These are phyloP conservation scores for Fusarium mundagurra DNA, from an alignment of 2,329 filamentous ascomycete genomes.

Conservation along the genomic window DNA sequence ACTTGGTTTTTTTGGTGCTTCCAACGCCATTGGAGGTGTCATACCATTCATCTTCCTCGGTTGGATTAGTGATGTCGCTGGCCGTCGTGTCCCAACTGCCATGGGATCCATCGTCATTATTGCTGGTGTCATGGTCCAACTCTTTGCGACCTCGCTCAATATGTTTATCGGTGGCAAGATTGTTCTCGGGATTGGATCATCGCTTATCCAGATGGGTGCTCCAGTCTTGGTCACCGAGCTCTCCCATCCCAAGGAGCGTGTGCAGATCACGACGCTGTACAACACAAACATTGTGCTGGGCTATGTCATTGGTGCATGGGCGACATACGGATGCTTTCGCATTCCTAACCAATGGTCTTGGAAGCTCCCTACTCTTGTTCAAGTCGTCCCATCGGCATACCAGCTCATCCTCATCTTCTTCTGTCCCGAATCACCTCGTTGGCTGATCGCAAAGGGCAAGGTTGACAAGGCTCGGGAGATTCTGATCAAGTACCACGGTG, in stretches of 20 bases:
- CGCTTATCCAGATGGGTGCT: slow-evolving; percentile 54
- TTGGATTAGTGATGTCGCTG: slow-evolving; percentile 50
- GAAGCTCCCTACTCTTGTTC: slow-evolving; percentile 58
- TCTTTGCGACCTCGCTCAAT: slow-evolving; percentile 48
- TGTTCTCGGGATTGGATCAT: slow-evolving; percentile 50
- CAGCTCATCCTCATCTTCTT: slow-evolving; percentile 58
- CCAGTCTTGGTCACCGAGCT: slow-evolving; percentile 56
- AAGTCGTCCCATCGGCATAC: slow-evolving; percentile 55
- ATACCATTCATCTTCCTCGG: slow-evolving; percentile 49
- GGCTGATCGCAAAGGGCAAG: slow-evolving; percentile 62
- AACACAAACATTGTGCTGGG: slow-evolving; percentile 36
- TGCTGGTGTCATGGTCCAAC: slow-evolving; percentile 49
- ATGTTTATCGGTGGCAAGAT: slow-evolving; percentile 54
- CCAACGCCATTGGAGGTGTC: slow-evolving; percentile 53
- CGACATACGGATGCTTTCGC: slow-evolving; percentile 38
- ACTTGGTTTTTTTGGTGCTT: slow-evolving; percentile 53
- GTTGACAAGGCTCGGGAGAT: slow-evolving; percentile 60
- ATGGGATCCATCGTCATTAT: slow-evolving; percentile 53
- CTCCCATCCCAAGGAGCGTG: slow-evolving; percentile 50
- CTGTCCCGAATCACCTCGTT: slow-evolving; percentile 69
- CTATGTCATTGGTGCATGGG: slow-evolving; percentile 37
- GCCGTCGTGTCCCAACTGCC: slow-evolving; percentile 48
- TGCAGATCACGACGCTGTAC: slow-evolving; percentile 36
- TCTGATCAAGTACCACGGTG: slow-evolving; percentile 62
- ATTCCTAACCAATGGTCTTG: slow-evolving; percentile 34